A percentile compares a stretch with the other conserved stretches of the same genome.
These are phyloP conservation scores for Globisporangium cylindrosporum DNA, from an alignment of 352 stramenopile genomes.

Conservation along the genomic window DNA sequence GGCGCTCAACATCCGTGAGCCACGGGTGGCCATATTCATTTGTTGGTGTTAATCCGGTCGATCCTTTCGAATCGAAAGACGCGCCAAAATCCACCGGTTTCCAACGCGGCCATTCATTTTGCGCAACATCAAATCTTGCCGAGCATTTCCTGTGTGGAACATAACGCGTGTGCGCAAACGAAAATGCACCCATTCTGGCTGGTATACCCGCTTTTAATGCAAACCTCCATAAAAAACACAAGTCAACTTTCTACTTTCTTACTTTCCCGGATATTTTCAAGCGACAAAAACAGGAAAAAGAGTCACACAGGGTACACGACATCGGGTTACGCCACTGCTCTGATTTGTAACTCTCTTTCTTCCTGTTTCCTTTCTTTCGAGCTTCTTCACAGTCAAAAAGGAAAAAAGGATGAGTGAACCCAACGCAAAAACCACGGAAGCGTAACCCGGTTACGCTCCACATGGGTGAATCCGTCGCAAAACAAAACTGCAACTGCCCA, in stretches of 20 bases:
- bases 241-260: background rate
- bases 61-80: background rate
- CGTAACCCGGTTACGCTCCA: slow-evolving; percentile 4
- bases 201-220: background rate
- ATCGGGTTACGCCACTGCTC: background rate
- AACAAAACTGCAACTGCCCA: background rate
- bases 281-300: background rate
- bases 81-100: background rate
- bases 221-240: background rate
- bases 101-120: background rate
- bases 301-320: background rate
- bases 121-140: background rate
- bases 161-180: background rate
- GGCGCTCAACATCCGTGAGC: background rate
- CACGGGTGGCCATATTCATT: background rate
- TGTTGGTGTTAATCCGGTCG: background rate
- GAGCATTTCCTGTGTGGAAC: background rate
- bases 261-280: background rate
- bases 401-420: background rate
- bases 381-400: background rate
- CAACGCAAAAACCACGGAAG: background rate
- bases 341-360: background rate
- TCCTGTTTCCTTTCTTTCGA: background rate
- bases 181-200: background rate
- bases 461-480: background rate